Evolutionary conservation across 2,329 filamentous ascomycete genomes (phyloP).

Genomic region (Pseudogymnoascus pannorum): DNA sequence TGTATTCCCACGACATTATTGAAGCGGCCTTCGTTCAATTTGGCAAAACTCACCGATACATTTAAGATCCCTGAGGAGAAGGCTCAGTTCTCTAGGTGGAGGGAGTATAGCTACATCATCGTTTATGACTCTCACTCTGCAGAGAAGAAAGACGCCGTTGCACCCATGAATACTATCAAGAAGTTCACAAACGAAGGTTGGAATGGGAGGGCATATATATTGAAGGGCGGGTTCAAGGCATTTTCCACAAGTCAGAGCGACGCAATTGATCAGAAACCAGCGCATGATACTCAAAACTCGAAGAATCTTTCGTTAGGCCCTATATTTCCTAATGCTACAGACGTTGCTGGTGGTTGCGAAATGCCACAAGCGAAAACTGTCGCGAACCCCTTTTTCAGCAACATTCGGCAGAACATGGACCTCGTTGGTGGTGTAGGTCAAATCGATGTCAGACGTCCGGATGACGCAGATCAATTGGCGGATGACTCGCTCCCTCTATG

Average conservation of each 20-base stretch:
- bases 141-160: conserved; percentile 71
- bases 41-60: conserved; percentile 79
- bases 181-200: conserved; percentile 88
- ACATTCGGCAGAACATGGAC: conserved; percentile 96
- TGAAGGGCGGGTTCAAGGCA: conserved; percentile 73
- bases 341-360: conserved; percentile 82
- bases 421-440: conserved; percentile 89
- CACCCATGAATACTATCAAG: conserved; percentile 80
- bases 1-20: conserved; percentile 92
- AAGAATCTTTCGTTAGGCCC: conserved; percentile 45
- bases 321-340: conserved; percentile 48
- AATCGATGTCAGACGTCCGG: conserved; percentile 54
- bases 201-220: conserved; percentile 62
- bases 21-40: conserved; percentile 83
- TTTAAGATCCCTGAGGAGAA: conserved; percentile 68
- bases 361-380: conserved; percentile 64
- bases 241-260: conserved; percentile 63
- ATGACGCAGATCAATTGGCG: conserved; percentile 39
- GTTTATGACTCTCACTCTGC: conserved; percentile 78
- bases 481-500: conserved; percentile 58
- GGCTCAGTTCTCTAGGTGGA: conserved; percentile 70
- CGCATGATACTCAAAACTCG: conserved; percentile 28
- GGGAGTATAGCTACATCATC: conserved; percentile 64
- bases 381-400: conserved; percentile 86
- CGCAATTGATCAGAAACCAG: conserved; percentile 48